Evolutionary conservation across 768 basidiomycete species (phyloP), one percentile per base, ranked within the genome.

Genomic region (Epithele typhae): DNA sequence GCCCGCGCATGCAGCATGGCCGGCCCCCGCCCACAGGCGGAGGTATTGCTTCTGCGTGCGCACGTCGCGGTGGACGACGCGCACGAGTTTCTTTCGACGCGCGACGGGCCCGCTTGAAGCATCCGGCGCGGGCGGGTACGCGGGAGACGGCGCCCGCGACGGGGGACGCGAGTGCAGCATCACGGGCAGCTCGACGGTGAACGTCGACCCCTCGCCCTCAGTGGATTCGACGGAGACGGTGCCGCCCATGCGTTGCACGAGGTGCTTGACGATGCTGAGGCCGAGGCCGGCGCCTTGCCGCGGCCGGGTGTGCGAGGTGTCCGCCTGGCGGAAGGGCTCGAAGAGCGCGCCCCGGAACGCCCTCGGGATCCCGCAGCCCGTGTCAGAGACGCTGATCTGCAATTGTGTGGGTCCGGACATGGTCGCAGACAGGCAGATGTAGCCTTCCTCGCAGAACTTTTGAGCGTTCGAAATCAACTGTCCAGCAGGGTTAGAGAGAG

Each of bases 261-360:
- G 56, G 25, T 63, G 61, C 47, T 60, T 63, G 40, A 63, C 59
- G 40, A 63, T 63, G 49, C 61, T 63, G 18, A 63, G 51, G 3
- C 61, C 59, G 14, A 63, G 55, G 0, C 61, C 61, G 4, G 61
- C 59, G 21, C 61, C 61, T 45, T 60, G 59, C 7, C 51, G 55
- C 15, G 58, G 56, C 2, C 58, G 52, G 5, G 59, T 60, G 14
- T 54, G 34, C 6, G 59, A 60, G 17, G 54, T 59, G 36, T 63
- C 59, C 4, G 61, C 61, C 49, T 63, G 61, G 3, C 58, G 54
- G 44, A 60, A 63, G 1, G 61, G 61, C 52, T 63, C 54, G 41
- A 63, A 63, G 32, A 63, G 53, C 0, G 55, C 54, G 12, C 38
- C 44, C 35, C 57, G 59, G 35, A 60, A 63, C 34, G 51, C 54